These are phyloP conservation scores for Trichoderma polysporum DNA, from an alignment of 2,329 filamentous ascomycete species.

Conservation along the genomic window DNA sequence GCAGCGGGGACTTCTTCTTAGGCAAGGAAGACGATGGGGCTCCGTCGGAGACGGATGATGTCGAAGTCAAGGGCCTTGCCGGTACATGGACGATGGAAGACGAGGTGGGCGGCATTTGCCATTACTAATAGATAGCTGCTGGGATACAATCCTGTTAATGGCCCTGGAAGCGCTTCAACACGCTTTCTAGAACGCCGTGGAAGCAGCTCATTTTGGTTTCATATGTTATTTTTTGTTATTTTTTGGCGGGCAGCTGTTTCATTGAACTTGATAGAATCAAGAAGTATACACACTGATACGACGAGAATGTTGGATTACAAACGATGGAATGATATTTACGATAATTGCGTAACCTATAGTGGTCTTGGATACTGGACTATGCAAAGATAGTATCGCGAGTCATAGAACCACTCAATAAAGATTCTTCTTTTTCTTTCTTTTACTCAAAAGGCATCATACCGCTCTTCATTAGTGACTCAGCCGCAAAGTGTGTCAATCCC, in stretches of 20 bases:
- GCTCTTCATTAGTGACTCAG: not conserved
- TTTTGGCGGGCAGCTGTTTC: not conserved
- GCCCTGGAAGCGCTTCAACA: not conserved
- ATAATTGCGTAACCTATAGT: not conserved
- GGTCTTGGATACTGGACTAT: not conserved
- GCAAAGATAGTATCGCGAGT: not conserved
- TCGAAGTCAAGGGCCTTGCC: conserved; percentile 66
- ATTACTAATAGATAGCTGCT: conserved; percentile 40
- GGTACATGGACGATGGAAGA: conserved; percentile 90
- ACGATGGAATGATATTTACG: not conserved
- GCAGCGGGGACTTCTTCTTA: conserved; percentile 57
- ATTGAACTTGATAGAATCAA: not conserved
- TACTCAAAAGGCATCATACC: not conserved
- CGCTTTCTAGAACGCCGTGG: not conserved
- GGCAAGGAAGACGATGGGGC: conserved; percentile 51
- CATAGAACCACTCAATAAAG: not conserved
- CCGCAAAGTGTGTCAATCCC: conserved; percentile 2
- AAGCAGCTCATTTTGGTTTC: not conserved
- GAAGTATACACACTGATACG: not conserved
- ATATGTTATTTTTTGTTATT: not conserved
- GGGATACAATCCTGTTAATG: not conserved
- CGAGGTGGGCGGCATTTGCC: conserved; percentile 64
- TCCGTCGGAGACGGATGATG: conserved; percentile 42
- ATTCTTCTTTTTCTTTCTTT: not conserved
- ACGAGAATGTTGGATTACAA: not conserved